Evolutionary conservation across 192 early-diverging fungal species (phyloP), one percentile per base, ranked within the genome.

Genomic region (Gryganskiella cystojenkinii): DNA sequence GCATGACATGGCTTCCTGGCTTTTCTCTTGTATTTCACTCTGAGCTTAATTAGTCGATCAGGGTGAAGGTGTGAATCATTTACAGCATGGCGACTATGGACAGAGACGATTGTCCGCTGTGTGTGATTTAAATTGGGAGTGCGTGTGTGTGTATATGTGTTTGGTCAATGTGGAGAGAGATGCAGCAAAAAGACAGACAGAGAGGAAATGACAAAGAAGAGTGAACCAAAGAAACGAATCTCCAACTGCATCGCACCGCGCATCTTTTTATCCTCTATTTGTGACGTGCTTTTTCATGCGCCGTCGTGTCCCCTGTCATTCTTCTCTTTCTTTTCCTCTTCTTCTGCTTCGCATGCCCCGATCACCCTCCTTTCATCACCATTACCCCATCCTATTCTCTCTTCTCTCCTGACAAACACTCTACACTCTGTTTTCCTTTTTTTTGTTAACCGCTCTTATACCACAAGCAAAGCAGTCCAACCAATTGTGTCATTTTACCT

Each of bases 31-130:
- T n/a, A n/a, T n/a, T n/a, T n/a, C n/a, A n/a, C n/a, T n/a, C n/a
- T n/a, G n/a, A n/a, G n/a, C n/a, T n/a, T n/a, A n/a, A n/a, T n/a
- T n/a, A n/a, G n/a, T n/a, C n/a, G n/a, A n/a, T n/a, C n/a, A n/a
- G n/a, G n/a, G 17, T 45, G 24, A 0, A 11, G 31, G 19, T 28
- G 22, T 43, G 4, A 37, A n/a, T 43, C 34, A 22, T 50, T 64
- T 64, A 64, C 61, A 64, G 50, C 61, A 64, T 64, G 52, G 14
- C 28, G 13, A 53, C n/a, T n/a, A n/a, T n/a, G n/a, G n/a, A n/a
- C n/a, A n/a, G 28, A 30, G 11, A 24, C 15, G 52, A 14, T 54
- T 24, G 52, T 30, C 17, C 33, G 52, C n/a, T 19, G 8, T 6
- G 33, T 0, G 4, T 25, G 52, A 31, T 5, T 13, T 31, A 24